phyloP scores from a whole-genome alignment of 2,329 filamentous ascomycete genomes.

The Clarireedia sp. region DNA sequence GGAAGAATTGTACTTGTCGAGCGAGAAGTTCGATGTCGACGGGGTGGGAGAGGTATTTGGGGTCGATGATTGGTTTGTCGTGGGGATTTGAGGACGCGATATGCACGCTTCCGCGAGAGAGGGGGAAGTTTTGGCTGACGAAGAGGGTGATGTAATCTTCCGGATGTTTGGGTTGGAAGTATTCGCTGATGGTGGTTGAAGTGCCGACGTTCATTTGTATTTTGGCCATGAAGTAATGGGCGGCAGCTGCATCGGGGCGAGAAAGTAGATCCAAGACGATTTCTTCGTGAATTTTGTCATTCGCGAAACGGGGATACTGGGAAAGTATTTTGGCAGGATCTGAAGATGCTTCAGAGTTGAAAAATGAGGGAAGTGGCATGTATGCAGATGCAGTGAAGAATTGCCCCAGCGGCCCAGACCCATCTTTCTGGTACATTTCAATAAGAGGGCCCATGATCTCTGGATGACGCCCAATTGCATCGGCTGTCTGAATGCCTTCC shows the following conservation, averaged over 20 bases:
- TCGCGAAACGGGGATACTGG: not conserved
- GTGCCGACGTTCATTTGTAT: not conserved
- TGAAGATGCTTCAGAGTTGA: not conserved
- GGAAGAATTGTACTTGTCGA: not conserved
- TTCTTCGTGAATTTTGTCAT: not conserved
- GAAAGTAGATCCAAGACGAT: not conserved
- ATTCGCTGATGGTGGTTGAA: not conserved
- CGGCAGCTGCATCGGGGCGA: not conserved
- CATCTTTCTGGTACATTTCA: not conserved
- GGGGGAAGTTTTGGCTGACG: slow-evolving; percentile 33
- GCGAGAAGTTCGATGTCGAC: not conserved
- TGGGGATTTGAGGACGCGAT: slow-evolving; percentile 29
- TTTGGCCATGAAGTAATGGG: not conserved
- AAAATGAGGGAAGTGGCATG: not conserved
- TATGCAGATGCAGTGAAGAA: not conserved
- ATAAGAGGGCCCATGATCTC: not conserved
- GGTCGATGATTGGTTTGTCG: slow-evolving; percentile 29
- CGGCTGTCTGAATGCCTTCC: not conserved
- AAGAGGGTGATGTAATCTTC: slow-evolving; percentile 21
- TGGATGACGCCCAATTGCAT: not conserved
- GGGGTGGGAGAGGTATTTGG: slow-evolving; percentile 31
- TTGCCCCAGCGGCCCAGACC: not conserved
- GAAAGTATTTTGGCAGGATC: not conserved
- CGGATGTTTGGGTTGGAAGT: not conserved
- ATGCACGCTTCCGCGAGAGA: slow-evolving; percentile 36